Conservation (phyloP, 139 green algal species). For the Desmodesmus armatus region DNA sequence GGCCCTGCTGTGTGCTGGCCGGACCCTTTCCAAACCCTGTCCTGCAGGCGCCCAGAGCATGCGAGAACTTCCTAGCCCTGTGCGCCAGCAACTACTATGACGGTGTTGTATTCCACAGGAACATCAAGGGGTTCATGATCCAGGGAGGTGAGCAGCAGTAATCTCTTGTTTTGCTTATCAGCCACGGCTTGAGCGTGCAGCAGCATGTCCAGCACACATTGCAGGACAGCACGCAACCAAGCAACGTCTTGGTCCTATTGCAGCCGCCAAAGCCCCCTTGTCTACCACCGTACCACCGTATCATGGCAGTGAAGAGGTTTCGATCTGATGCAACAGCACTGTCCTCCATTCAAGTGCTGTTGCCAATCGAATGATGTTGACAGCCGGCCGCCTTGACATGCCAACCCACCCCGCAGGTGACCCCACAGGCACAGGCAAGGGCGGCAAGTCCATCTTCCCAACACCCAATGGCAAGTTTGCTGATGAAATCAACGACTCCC, state of each 20-base stretch:
- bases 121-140: constrained; percentile 96
- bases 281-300: no score
- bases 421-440: constrained; percentile 95
- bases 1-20: no score
- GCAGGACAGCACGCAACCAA: no score
- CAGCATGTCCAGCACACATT: constrained; percentile 1
- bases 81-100: constrained; percentile 94
- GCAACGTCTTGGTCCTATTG: no score
- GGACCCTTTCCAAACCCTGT: no score
- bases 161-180: not conserved
- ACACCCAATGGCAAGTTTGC: constrained; percentile 92
- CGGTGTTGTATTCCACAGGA: constrained; percentile 93
- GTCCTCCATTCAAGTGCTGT: no score
- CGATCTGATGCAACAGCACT: no score
- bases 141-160: constrained; percentile 81
- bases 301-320: no score
- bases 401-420: constrained; percentile 70
- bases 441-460: constrained; percentile 90
- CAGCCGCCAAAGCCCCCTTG: not conserved
- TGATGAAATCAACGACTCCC: constrained; percentile 90
- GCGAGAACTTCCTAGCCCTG: constrained; percentile 97
- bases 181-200: not conserved
- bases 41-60: constrained; percentile 65
- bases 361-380: no score
- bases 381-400: no score